A percentile compares a stretch with the other conserved stretches of the same genome.
Conservation (phyloP, 495 filamentous ascomycete species). For the Aspergillus egyptiacus region DNA sequence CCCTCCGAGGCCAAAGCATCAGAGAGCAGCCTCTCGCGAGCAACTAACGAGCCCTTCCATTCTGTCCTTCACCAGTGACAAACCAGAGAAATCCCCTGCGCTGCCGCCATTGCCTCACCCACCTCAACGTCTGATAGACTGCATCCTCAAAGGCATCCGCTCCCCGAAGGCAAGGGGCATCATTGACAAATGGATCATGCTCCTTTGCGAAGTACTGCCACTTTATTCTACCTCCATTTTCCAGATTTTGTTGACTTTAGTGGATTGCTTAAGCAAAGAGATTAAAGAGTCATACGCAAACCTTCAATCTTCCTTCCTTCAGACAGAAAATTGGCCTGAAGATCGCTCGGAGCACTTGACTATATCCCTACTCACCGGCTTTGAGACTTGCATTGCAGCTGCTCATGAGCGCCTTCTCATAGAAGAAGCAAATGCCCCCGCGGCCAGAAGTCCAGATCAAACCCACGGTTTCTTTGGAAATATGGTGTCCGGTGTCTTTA, state of each 20-base stretch:
- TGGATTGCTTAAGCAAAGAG: slow-evolving; percentile 79
- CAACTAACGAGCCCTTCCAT: slow-evolving; percentile 41
- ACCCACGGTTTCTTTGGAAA: slow-evolving; percentile 91
- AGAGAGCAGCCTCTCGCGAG: slow-evolving; percentile 42
- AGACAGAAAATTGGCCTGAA: slow-evolving; percentile 39
- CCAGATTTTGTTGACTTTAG: slow-evolving; percentile 81
- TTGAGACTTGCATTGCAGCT: slow-evolving; percentile 82
- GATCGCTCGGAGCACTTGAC: slow-evolving; percentile 42
- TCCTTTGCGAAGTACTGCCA: slow-evolving; percentile 80
- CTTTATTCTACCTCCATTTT: slow-evolving; percentile 78
- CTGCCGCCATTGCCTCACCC: slow-evolving; percentile 42
- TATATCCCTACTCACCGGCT: slow-evolving; percentile 75
- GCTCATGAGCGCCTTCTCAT: slow-evolving; percentile 77
- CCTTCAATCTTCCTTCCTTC: slow-evolving; percentile 43
- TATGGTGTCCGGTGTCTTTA: slow-evolving; percentile 91
- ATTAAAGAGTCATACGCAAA: slow-evolving; percentile 65
- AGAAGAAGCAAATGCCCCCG: slow-evolving; percentile 63
- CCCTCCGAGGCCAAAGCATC: slow-evolving; percentile 34
- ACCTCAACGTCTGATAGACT: slow-evolving; percentile 72
- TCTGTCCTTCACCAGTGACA: slow-evolving; percentile 44
- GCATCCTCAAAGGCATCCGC: slow-evolving; percentile 74
- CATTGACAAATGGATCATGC: slow-evolving; percentile 83
- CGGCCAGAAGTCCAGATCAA: slow-evolving; percentile 74
- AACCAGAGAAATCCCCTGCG: slow-evolving; percentile 33
- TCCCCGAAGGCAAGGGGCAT: slow-evolving; percentile 67